Evolutionary conservation across 2,329 filamentous ascomycete species (phyloP).

Genomic region (Phyllosticta citriasiana): DNA sequence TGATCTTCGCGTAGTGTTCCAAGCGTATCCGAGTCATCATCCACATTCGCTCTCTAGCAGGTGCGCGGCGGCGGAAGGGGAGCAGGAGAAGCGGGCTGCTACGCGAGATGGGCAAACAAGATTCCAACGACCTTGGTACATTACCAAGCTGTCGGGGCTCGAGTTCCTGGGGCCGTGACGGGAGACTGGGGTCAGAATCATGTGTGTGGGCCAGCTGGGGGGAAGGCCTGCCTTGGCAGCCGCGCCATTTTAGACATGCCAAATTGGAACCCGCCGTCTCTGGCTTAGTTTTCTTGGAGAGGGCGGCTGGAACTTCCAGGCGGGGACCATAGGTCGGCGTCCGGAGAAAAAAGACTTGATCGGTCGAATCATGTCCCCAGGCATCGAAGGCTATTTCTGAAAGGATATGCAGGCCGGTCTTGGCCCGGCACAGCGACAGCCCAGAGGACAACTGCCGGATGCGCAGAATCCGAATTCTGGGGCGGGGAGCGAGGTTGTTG

Average conservation of each 20-base stretch:
- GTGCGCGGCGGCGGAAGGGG: neutral
- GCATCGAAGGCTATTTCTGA: neutral
- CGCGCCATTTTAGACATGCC: neutral
- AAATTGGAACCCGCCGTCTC: neutral
- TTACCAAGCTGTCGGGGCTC: neutral
- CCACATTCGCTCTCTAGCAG: neutral
- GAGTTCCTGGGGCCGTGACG: neutral
- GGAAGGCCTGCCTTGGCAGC: too few species aligned
- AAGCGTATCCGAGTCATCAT: neutral
- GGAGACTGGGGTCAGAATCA: neutral
- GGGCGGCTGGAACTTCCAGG: neutral
- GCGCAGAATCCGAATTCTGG: neutral
- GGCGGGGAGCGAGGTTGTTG: neutral
- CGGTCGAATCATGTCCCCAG: neutral
- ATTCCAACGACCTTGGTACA: neutral
- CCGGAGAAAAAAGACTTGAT: neutral
- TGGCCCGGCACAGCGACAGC: neutral
- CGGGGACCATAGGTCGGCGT: neutral
- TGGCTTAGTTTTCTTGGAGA: neutral
- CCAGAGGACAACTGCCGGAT: neutral
- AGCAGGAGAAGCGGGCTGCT: neutral
- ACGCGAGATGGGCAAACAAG: neutral
- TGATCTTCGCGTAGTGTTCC: neutral
- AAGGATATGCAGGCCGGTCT: neutral
- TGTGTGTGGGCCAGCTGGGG: too few species aligned